phyloP scores from a whole-genome alignment of 1,284 basidiomycete genomes.

The Quambalaria eucalypti region DNA sequence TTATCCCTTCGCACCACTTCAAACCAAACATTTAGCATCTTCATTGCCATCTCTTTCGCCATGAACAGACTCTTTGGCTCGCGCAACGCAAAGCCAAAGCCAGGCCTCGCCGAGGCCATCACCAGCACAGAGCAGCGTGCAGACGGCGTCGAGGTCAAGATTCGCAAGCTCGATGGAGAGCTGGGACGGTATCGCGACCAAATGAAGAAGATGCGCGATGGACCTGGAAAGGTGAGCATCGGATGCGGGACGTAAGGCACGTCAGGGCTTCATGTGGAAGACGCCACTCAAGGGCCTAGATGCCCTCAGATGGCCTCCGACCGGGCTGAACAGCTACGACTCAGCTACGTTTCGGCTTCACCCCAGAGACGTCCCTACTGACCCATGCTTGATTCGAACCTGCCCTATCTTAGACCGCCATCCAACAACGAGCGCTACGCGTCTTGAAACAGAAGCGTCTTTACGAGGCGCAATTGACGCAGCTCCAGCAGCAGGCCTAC shows the following conservation, averaged over 20 bases:
- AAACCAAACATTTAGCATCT: too few species aligned
- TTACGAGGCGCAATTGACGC: constrained; percentile 85
- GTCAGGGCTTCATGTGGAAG: too few species aligned
- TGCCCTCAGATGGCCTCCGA: too few species aligned
- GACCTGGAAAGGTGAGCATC: constrained; percentile 76
- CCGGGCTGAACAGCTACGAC: too few species aligned
- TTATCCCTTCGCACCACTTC: too few species aligned
- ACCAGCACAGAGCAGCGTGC: constrained; percentile 80
- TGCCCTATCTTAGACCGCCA: constrained; percentile 58
- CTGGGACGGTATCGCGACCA: constrained; percentile 87
- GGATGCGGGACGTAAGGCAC: too few species aligned
- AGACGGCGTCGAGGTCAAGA: constrained; percentile 87
- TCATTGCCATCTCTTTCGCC: background rate
- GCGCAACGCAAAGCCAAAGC: constrained; percentile 56
- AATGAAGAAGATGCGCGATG: constrained; percentile 84
- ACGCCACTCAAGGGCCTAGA: too few species aligned
- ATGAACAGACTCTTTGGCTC: constrained; percentile 51
- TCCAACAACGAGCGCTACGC: constrained; percentile 87
- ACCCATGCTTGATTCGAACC: too few species aligned
- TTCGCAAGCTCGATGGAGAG: constrained; percentile 92
- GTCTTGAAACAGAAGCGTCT: constrained; percentile 91
- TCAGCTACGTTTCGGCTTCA: too few species aligned
- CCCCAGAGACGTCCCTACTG: too few species aligned
- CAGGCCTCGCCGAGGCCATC: constrained; percentile 82
- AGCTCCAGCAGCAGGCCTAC: constrained; percentile 89